A percentile compares a stretch with the other conserved stretches of the same genome.
Evolutionary conservation across 176 grass and related monocot genomes (phyloP).

Genomic region (Pontederia paniculata): DNA sequence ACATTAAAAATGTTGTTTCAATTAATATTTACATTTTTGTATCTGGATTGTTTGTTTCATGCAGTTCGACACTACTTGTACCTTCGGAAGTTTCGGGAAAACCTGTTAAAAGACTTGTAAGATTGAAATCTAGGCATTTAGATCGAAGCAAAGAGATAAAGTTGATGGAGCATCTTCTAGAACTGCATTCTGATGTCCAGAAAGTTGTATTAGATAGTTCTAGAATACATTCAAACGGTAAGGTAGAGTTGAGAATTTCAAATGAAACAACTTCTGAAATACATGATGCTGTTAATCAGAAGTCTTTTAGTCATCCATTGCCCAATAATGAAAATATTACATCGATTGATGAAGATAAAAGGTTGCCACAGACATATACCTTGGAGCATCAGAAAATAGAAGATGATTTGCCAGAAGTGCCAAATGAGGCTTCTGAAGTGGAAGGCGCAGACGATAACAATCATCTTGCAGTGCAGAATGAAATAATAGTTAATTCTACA

Average conservation of each 20-base stretch:
- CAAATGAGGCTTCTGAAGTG: constrained; percentile 19
- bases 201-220: constrained; percentile 49
- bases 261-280: constrained; percentile 32
- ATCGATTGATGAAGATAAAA: constrained; percentile 28
- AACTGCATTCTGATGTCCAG: constrained; percentile 66
- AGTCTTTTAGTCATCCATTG: constrained; percentile 7
- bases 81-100: constrained; percentile 55
- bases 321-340: constrained; percentile 19
- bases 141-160: constrained; percentile 34
- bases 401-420: constrained; percentile 23
- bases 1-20: too few relatives aligned
- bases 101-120: constrained; percentile 52
- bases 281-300: constrained; percentile 23
- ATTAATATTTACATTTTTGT: too few relatives aligned
- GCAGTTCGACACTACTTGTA: constrained; percentile 32
- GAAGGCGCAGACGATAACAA: constrained; percentile 25
- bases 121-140: constrained; percentile 51
- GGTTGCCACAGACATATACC: constrained; percentile 11
- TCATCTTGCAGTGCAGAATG: constrained; percentile 38
- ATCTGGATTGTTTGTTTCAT: constrained; percentile 4
- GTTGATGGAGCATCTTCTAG: constrained; percentile 45
- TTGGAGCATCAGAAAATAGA: background rate
- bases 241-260: constrained; percentile 32
- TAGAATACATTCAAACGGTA: constrained; percentile 28
- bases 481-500: constrained; percentile 24